Conservation (phyloP, 768 basidiomycete species). For the Amanita muscaria region DNA sequence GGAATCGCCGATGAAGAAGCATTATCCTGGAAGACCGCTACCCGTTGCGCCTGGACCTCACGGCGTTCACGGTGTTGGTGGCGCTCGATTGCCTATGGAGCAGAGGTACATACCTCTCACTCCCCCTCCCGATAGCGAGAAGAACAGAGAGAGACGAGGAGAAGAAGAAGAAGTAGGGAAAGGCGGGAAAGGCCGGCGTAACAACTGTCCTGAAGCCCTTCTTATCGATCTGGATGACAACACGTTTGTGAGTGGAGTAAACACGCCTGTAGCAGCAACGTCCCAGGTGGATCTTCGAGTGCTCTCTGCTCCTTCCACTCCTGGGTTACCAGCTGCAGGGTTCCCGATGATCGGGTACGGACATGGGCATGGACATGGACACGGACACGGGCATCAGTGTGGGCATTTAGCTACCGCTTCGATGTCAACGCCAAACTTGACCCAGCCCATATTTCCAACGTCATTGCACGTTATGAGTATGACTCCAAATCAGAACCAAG, state of each 20-base stretch:
- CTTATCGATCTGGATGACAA: conserved; percentile 8
- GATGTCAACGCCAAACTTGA: conserved; percentile 1
- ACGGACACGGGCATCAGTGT: not conserved
- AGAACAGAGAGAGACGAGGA: not conserved
- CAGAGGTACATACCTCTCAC: not conserved
- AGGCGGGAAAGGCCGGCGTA: not conserved
- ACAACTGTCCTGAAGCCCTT: conserved; percentile 6
- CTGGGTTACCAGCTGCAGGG: not conserved
- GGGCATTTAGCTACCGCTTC: not conserved
- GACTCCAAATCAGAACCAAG: conserved; percentile 1
- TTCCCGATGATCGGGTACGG: not conserved
- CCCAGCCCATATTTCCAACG: not conserved
- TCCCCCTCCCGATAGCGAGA: not conserved
- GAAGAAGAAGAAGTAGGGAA: not conserved
- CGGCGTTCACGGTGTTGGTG: too few species aligned
- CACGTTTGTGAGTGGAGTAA: not conserved
- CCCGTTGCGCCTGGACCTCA: not conserved
- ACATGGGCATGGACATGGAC: not conserved
- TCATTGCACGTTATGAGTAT: not conserved
- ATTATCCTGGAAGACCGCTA: conserved; percentile 5
- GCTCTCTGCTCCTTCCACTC: not conserved
- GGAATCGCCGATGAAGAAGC: conserved; percentile 1
- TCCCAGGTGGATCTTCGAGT: conserved; percentile 1
- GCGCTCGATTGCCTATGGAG: not conserved
- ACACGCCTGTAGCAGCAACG: not conserved